A percentile compares a stretch with the other conserved stretches of the same genome.
Conservation (phyloP, 2,329 filamentous ascomycete species). For the Raffaelea arxii region DNA sequence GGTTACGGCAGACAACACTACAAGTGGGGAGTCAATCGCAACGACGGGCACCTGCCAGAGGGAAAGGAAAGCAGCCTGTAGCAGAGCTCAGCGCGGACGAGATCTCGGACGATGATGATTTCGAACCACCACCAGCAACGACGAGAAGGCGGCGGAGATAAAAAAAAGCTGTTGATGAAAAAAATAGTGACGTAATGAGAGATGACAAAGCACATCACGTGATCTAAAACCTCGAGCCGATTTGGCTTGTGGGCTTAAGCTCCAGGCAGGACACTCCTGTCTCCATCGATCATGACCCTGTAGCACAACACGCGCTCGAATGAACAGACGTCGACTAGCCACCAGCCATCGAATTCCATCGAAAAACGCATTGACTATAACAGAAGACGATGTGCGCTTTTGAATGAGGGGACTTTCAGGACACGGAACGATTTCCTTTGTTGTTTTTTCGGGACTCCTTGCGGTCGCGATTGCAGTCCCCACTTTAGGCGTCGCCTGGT, state of each 20-base stretch:
- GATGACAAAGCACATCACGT: not conserved
- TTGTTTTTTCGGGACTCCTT: not conserved
- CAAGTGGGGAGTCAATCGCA: slow-evolving; percentile 8
- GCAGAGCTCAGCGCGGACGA: slow-evolving; percentile 13
- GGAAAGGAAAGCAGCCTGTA: not conserved
- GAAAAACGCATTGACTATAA: slow-evolving; percentile 7
- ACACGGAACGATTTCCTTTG: not conserved
- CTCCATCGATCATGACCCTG: too few relatives aligned
- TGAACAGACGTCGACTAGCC: too few relatives aligned
- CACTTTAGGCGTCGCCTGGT: too few relatives aligned
- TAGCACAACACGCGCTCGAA: too few relatives aligned
- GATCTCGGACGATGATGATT: slow-evolving; percentile 14
- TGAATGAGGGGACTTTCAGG: slow-evolving; percentile 3
- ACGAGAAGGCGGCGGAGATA: slow-evolving; percentile 2
- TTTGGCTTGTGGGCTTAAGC: too few relatives aligned
- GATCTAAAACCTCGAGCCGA: too few relatives aligned
- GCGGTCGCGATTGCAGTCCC: too few relatives aligned
- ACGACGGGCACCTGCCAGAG: not conserved
- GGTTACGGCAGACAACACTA: slow-evolving; percentile 10
- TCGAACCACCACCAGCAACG: slow-evolving; percentile 10
- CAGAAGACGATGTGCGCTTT: slow-evolving; percentile 9
- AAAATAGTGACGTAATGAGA: not conserved
- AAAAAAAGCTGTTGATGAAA: not conserved
- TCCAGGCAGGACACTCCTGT: too few relatives aligned
- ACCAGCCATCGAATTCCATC: slow-evolving; percentile 12